Base-by-base conservation (phyloP, 2,329 filamentous ascomycete species). In the Daldinia eschscholtzii region DNA sequence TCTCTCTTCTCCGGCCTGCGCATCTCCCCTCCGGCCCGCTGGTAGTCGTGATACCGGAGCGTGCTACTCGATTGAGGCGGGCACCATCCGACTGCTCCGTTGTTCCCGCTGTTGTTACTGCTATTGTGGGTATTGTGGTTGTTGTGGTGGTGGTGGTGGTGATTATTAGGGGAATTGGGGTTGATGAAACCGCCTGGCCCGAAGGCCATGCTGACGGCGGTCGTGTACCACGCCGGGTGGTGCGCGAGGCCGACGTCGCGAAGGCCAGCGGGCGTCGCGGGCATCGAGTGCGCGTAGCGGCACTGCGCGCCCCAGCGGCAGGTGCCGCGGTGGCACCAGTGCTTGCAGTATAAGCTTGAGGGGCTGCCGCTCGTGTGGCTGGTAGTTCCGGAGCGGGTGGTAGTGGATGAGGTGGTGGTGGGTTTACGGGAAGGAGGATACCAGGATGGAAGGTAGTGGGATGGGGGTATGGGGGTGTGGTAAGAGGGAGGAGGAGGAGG, bases 261-360 rank as follows among this genome's bases (percentile, higher is more conserved):
- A 6, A 86, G 80, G 0, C 80, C 83, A 15, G 77, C 76, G 4
- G 66, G 33, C 0, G 81, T 83, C 65, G 72, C 73, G 3, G 85
- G 86, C 84, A 87, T 86, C 65, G 73, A 73, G 74, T 88, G 86
- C 53, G 73, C 70, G 74, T 80, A 84, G 3, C 79, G 79, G 75
- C 86, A 88, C 7, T 75, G 69, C 6, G 64, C 57, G 3, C 81
- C 83, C 77, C 80, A 86, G 71, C 79, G 81, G 75, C 86, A 88
- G 12, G 76, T 79, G 6, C 85, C 85, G 44, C 81, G 77, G 58
- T 80, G 79, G 74, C 84, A 86, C 84, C 84, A 88, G 74, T 83
- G 78, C 12, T 81, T 80, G 75, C 85, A 86, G 74, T 77, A 76
- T 28, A 64, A 64, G 33, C 53, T 50, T n/a, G 33, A 61, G 52